Conservation (phyloP, 2,329 filamentous ascomycete species). For the Sclerotinia subarctica region DNA sequence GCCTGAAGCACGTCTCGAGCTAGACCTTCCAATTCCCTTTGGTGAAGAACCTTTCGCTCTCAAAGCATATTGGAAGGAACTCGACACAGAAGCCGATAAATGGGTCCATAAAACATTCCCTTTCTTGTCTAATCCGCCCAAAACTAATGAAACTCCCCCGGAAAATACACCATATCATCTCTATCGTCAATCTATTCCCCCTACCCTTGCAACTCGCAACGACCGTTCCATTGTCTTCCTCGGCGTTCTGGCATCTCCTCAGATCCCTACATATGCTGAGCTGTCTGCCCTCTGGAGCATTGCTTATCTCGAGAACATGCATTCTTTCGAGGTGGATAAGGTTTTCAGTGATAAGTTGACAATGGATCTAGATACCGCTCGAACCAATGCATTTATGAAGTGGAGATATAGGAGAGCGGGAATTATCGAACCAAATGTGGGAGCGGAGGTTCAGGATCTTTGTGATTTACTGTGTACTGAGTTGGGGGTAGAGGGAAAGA, state of each 20-base stretch:
- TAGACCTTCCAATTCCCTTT: slow-evolving; percentile 13
- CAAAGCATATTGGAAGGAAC: slow-evolving; percentile 13
- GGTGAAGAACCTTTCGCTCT: neutral
- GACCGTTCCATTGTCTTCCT: slow-evolving; percentile 39
- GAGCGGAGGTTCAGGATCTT: slow-evolving; percentile 22
- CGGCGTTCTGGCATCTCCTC: slow-evolving; percentile 26
- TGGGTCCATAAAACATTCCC: slow-evolving; percentile 19
- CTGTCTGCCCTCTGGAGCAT: slow-evolving; percentile 20
- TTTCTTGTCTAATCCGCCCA: slow-evolving; percentile 19
- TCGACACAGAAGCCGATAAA: slow-evolving; percentile 6
- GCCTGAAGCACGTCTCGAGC: slow-evolving; percentile 12
- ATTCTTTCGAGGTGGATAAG: slow-evolving; percentile 4
- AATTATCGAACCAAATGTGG: slow-evolving; percentile 16
- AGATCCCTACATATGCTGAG: slow-evolving; percentile 21
- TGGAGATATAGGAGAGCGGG: slow-evolving; percentile 13
- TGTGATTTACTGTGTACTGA: slow-evolving; percentile 18
- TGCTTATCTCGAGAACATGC: slow-evolving; percentile 21
- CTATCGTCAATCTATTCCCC: slow-evolving; percentile 45
- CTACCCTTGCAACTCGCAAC: slow-evolving; percentile 31
- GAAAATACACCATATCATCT: slow-evolving; percentile 17
- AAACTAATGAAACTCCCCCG: slow-evolving; percentile 10
- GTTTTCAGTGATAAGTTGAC: slow-evolving; percentile 3
- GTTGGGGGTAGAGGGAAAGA: slow-evolving; percentile 9
- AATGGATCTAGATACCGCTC: slow-evolving; percentile 12
- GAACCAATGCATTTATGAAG: slow-evolving; percentile 15